Evolutionary conservation across 2,329 filamentous ascomycete genomes (phyloP).

Genomic region (Lecanicillium sp.): DNA sequence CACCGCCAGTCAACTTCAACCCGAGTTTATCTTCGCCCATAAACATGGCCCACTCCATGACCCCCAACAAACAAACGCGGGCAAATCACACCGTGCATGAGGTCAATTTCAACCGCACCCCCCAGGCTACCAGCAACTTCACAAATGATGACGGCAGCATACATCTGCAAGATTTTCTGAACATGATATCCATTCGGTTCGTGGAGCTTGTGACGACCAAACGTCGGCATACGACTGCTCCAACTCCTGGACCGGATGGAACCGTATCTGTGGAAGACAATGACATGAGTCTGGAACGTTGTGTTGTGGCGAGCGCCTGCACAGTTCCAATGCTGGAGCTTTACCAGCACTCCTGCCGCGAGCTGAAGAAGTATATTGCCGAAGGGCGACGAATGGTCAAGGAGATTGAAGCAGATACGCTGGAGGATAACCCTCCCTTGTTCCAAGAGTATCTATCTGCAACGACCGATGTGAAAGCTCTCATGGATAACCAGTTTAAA

Average conservation of each 20-base stretch:
- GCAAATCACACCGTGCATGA: constrained; percentile 38
- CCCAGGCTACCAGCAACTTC: constrained; percentile 31
- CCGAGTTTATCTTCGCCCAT: constrained; percentile 39
- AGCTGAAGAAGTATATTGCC: constrained; percentile 94
- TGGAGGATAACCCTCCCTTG: constrained; percentile 81
- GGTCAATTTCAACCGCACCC: constrained; percentile 33
- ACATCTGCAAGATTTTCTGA: constrained; percentile 84
- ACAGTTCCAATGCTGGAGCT: constrained; percentile 89
- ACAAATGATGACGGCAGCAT: constrained; percentile 52
- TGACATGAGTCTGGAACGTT: constrained; percentile 60
- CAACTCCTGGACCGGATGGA: constrained; percentile 37
- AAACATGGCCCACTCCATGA: constrained; percentile 37
- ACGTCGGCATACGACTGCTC: constrained; percentile 72
- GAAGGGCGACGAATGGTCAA: constrained; percentile 85
- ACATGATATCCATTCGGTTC: constrained; percentile 93
- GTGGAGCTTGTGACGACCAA: constrained; percentile 99
- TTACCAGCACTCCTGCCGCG: constrained; percentile 91
- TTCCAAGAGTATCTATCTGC: constrained; percentile 90
- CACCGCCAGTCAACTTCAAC: constrained; percentile 26
- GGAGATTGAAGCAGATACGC: constrained; percentile 82
- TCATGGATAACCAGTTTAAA: constrained; percentile 96
- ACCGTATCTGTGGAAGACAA: constrained; percentile 35
- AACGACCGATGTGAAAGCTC: constrained; percentile 68
- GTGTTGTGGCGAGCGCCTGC: constrained; percentile 82
- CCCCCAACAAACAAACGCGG: constrained; percentile 49